Evolutionary conservation across 306 rosid species (phyloP).

Genomic region (Benincasa hispida): DNA sequence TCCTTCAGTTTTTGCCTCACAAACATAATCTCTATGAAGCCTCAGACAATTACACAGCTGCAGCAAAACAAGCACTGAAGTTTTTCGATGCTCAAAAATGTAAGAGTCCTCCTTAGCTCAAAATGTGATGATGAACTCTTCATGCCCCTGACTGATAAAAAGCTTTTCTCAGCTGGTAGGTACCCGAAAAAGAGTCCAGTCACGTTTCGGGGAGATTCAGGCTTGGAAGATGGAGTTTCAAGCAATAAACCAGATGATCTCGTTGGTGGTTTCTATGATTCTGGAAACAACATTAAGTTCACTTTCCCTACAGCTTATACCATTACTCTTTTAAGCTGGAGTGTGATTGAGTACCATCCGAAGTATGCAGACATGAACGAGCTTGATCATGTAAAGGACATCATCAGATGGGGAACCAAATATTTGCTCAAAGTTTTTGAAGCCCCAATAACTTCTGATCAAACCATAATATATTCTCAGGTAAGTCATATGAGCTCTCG

Average conservation of each 20-base stretch:
- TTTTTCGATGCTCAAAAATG: constrained; percentile 84
- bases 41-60: constrained; percentile 38
- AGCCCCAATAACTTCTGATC: constrained; percentile 25
- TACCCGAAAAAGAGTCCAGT: constrained; percentile 48
- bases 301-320: constrained; percentile 78
- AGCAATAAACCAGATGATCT: constrained; percentile 22
- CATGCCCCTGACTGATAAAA: background rate
- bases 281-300: constrained; percentile 76
- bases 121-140: background rate
- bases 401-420: constrained; percentile 77
- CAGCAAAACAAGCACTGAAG: constrained; percentile 57
- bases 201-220: constrained; percentile 62
- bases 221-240: constrained; percentile 46
- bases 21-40: constrained; percentile 25
- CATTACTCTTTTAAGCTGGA: constrained; percentile 73
- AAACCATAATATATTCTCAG: constrained; percentile 53
- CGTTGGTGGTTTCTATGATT: constrained; percentile 80
- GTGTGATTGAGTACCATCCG: constrained; percentile 53
- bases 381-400: constrained; percentile 67
- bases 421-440: constrained; percentile 53
- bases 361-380: constrained; percentile 54
- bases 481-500: constrained; percentile 17
- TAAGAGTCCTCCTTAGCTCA: constrained; percentile 6
- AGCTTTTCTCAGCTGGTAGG: constrained; percentile 38
- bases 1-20: constrained; percentile 34